Conservation (phyloP, 306 rosid species). For the Medicago ruthenica region DNA sequence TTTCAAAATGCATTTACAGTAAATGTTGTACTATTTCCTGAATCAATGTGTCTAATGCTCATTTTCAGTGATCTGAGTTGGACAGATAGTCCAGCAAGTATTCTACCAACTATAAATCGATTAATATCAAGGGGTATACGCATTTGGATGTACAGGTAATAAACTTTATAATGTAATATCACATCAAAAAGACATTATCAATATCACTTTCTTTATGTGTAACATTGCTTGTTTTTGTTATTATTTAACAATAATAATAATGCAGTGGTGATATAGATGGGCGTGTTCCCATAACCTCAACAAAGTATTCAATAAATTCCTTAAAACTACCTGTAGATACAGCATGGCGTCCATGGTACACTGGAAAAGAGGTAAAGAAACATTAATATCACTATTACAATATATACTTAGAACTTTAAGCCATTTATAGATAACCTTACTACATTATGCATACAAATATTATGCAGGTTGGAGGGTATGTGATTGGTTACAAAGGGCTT, state of each 20-base stretch:
- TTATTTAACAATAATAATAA: constrained; percentile 8
- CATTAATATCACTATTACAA: neutral
- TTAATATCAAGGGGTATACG: constrained; percentile 47
- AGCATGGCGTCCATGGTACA: constrained; percentile 68
- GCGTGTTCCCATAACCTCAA: constrained; percentile 59
- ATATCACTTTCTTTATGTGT: neutral
- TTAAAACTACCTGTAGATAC: constrained; percentile 45
- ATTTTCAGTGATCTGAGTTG: constrained; percentile 47
- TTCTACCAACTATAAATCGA: constrained; percentile 43
- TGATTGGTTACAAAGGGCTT: constrained; percentile 61
- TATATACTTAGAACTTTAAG: constrained; percentile 3
- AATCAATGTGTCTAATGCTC: neutral
- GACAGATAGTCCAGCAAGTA: constrained; percentile 50
- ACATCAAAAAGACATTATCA: neutral
- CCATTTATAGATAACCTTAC: neutral
- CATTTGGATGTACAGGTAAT: constrained; percentile 28
- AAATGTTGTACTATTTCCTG: neutral
- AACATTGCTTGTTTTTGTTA: neutral
- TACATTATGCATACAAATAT: neutral
- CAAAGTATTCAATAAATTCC: constrained; percentile 56
- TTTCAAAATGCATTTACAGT: constrained; percentile 10
- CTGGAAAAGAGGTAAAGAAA: constrained; percentile 50
- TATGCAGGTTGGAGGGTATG: constrained; percentile 71
- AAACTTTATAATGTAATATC: neutral
- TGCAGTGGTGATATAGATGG: constrained; percentile 71